Base-by-base conservation (phyloP, 768 basidiomycete species). In the Lanmaoa pseudosensibilis region DNA sequence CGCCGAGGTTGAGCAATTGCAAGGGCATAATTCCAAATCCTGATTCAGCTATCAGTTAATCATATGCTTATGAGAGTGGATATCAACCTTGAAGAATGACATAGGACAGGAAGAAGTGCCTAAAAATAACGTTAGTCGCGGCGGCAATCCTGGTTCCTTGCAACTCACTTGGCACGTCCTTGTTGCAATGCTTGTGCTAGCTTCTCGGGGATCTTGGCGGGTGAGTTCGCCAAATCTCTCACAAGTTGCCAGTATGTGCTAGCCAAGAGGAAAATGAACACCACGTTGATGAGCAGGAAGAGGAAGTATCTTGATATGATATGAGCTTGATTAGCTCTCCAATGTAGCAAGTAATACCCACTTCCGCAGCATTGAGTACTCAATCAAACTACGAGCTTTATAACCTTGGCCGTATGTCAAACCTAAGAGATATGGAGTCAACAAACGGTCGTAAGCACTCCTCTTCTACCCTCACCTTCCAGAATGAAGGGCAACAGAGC, bases 11-110 rank as follows among this genome's bases (percentile, higher is more conserved):
- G 23, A 99, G 82, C 11, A 99, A 78, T 65, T 99, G 94, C 36
- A 98, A 75, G 4, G 97, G 97, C 90, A 98, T 96, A 65, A 98
- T 85, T 63, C 92, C 96, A 32, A 98, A 73, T 1, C 88, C 92
- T 92, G 51, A 19, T 10, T 30, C 18, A 49, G 25, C 49, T 23
- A 15, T 62, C 46, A 67, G 55, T 44, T 13, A 34, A 54, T 30
- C 18, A 33, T 45, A 36, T 18, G 9, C 18, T 13, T 41, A 50
- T 5, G 19, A 33, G 18, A 37, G 10, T 10, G 34, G 11, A 27
- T 25, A 32, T 61, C 18, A 48, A 86, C 89, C 89, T 83, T 94
- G 91, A 4, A 92, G 78, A 50, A 92, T 87, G 16, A 92, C 89
- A 67, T 92, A 92, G 9, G 87, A 87, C 48, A 94, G 68, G 78